Conservation (phyloP, 805 yeast genomes). For the Teunomyces pallodes region DNA sequence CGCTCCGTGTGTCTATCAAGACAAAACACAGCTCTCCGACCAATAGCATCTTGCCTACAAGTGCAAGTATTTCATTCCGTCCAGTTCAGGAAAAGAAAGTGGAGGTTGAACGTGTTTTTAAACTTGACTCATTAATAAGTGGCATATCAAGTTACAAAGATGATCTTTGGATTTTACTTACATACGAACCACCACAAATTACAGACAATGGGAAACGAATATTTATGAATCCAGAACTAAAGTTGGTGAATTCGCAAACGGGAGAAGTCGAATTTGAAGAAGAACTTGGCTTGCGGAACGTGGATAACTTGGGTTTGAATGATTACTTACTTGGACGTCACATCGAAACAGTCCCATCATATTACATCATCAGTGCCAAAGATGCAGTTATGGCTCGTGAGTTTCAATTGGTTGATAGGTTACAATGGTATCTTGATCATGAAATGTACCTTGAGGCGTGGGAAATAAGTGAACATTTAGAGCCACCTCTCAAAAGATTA, state of each 20-base stretch:
- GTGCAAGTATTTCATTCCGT: slow-evolving; percentile 54
- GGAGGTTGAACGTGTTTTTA: slow-evolving; percentile 48
- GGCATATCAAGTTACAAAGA: slow-evolving; percentile 78
- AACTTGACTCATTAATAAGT: slow-evolving; percentile 54
- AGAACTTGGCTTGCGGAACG: slow-evolving; percentile 63
- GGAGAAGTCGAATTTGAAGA: slow-evolving; percentile 79
- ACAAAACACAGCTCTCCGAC: slow-evolving; percentile 5
- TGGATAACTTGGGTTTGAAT: slow-evolving; percentile 63
- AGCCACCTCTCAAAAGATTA: slow-evolving; percentile 49
- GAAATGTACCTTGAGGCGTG: slow-evolving; percentile 68
- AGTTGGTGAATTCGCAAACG: slow-evolving; percentile 58
- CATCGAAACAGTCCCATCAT: slow-evolving; percentile 43
- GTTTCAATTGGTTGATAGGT: slow-evolving; percentile 64
- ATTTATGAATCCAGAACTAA: slow-evolving; percentile 67
- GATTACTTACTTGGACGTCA: slow-evolving; percentile 66
- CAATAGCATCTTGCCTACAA: slow-evolving; percentile 33
- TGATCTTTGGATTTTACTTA: slow-evolving; percentile 61
- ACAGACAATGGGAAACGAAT: slow-evolving; percentile 17
- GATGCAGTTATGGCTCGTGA: slow-evolving; percentile 80
- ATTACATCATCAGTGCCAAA: slow-evolving; percentile 72
- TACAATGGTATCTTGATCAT: slow-evolving; percentile 66
- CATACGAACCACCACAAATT: slow-evolving; percentile 44
- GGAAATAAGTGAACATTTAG: slow-evolving; percentile 63
- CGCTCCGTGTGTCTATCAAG: slow-evolving; percentile 42
- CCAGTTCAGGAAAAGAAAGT: slow-evolving; percentile 40